phyloP scores from a whole-genome alignment of 179 eudicot species.

The Gypsophila paniculata region DNA sequence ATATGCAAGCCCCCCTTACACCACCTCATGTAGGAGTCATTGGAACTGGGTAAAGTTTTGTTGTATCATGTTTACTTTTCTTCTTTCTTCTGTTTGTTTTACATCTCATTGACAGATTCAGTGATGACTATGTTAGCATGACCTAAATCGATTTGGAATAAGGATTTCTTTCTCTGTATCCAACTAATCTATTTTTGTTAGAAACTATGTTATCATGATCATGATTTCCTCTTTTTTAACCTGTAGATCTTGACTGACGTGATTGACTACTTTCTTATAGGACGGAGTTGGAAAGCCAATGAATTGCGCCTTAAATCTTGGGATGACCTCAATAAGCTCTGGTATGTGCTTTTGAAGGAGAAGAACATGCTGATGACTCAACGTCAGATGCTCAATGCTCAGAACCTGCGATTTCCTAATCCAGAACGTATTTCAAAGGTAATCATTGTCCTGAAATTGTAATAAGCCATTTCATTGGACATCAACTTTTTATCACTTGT shows the following conservation, averaged over 20 bases:
- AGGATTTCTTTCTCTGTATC: not conserved
- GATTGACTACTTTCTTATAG: conserved; percentile 25
- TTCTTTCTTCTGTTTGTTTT: no score
- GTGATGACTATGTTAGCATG: no score
- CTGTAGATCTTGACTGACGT: not conserved
- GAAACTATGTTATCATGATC: not conserved
- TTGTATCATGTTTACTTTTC: not conserved
- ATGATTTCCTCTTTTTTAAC: not conserved
- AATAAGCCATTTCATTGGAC: no score
- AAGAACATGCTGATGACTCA: conserved; percentile 95
- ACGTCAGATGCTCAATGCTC: conserved; percentile 89
- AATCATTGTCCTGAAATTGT: not conserved
- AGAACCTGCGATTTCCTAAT: conserved; percentile 75
- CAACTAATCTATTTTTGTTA: not conserved
- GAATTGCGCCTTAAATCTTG: conserved; percentile 92
- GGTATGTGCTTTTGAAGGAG: conserved; percentile 90
- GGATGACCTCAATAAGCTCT: conserved; percentile 86
- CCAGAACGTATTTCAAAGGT: conserved; percentile 97
- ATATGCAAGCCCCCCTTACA: not conserved
- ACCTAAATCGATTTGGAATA: not conserved
- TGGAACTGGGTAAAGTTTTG: not conserved
- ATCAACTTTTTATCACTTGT: not conserved
- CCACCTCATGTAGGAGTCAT: not conserved
- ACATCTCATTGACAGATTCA: not conserved
- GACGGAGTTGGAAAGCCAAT: conserved; percentile 81